Conservation (phyloP, 1,284 basidiomycete genomes). For the Erythrobasidium hasegawianum region DNA sequence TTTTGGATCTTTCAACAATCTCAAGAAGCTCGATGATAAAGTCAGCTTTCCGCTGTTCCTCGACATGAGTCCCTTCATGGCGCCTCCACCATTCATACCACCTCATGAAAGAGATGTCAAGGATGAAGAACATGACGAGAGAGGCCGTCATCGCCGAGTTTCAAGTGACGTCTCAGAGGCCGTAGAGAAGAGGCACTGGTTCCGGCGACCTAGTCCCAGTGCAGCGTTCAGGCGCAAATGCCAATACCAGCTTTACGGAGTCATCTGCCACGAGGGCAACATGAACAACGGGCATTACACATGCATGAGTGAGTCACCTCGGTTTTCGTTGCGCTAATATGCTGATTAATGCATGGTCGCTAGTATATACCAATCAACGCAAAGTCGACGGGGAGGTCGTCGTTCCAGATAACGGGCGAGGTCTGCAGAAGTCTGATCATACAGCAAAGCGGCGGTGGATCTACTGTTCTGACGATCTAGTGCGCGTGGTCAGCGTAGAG, state of each 20-base stretch:
- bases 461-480: slow-evolving; percentile 74
- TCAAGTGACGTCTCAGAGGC: slow-evolving; percentile 64
- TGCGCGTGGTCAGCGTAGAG: slow-evolving; percentile 71
- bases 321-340: background rate
- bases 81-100: slow-evolving; percentile 54
- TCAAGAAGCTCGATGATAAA: slow-evolving; percentile 82
- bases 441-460: slow-evolving; percentile 67
- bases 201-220: slow-evolving; percentile 42
- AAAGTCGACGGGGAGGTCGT: slow-evolving; percentile 4
- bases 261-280: slow-evolving; percentile 85
- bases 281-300: slow-evolving; percentile 87
- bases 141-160: slow-evolving; percentile 42
- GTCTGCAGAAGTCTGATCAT: slow-evolving; percentile 34
- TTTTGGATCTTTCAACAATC: slow-evolving; percentile 55
- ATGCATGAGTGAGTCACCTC: slow-evolving; percentile 66
- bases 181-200: slow-evolving; percentile 52
- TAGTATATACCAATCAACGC: background rate
- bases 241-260: slow-evolving; percentile 55
- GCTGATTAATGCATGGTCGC: background rate
- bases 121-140: slow-evolving; percentile 49
- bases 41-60: slow-evolving; percentile 81
- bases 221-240: slow-evolving; percentile 32
- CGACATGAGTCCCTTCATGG: slow-evolving; percentile 78
- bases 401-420: slow-evolving; percentile 6
- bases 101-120: slow-evolving; percentile 48